These are phyloP conservation scores for Metschnikowia drakensbergensis DNA, from an alignment of 805 yeast genomes.

Conservation along the genomic window DNA sequence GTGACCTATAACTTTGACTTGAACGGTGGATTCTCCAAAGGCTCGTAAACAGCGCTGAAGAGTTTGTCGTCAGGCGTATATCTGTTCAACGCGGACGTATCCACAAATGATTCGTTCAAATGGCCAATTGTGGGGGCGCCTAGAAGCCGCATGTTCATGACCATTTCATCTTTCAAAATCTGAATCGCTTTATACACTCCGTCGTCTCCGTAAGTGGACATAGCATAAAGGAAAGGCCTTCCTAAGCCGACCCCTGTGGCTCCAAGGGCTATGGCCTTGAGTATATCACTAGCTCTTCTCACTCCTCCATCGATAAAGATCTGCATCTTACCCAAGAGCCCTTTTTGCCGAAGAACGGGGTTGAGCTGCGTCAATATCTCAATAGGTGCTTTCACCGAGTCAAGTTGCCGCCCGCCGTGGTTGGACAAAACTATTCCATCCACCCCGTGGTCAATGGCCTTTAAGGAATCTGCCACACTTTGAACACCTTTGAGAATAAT, in stretches of 20 bases:
- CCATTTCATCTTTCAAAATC: slow-evolving; percentile 56
- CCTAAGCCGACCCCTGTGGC: slow-evolving; percentile 77
- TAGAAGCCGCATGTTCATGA: slow-evolving; percentile 60
- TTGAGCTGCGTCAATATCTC: slow-evolving; percentile 57
- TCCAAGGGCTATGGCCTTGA: slow-evolving; percentile 73
- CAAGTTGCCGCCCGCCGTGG: slow-evolving; percentile 74
- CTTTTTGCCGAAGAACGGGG: slow-evolving; percentile 38
- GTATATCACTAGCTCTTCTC: slow-evolving; percentile 70
- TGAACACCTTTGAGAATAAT: slow-evolving; percentile 68
- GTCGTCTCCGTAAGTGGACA: slow-evolving; percentile 74
- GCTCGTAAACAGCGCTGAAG: slow-evolving; percentile 53
- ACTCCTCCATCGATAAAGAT: slow-evolving; percentile 75
- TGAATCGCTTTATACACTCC: slow-evolving; percentile 67
- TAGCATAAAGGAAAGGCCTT: slow-evolving; percentile 70
- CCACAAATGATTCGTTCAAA: slow-evolving; percentile 56
- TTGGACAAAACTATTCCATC: slow-evolving; percentile 66
- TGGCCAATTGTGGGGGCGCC: slow-evolving; percentile 53
- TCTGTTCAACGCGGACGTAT: slow-evolving; percentile 42
- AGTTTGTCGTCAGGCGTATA: slow-evolving; percentile 53
- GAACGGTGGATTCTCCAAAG: slow-evolving; percentile 51
- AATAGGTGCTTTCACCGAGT: slow-evolving; percentile 56
- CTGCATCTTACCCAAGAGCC: slow-evolving; percentile 50
- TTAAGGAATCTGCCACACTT: slow-evolving; percentile 59
- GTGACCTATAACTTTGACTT: slow-evolving; percentile 21
- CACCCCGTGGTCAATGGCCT: slow-evolving; percentile 55